Evolutionary conservation across 768 basidiomycete genomes (phyloP).

Genomic region (Phaeotremella fagi): DNA sequence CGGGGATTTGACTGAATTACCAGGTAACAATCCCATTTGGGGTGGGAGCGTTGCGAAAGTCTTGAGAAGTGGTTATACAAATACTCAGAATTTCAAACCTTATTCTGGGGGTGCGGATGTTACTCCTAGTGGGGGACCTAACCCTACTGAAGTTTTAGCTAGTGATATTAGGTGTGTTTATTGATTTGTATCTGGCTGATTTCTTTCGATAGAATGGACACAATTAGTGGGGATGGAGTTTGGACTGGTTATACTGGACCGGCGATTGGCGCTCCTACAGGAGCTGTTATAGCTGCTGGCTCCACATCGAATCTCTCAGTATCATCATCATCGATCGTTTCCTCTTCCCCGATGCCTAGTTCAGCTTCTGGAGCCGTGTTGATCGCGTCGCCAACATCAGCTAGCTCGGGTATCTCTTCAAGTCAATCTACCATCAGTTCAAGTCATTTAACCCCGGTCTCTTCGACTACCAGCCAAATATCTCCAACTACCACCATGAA

Average conservation of each 20-base stretch:
- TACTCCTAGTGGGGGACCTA: neutral
- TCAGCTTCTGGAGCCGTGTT: neutral
- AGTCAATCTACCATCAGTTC: no score
- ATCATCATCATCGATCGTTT: neutral
- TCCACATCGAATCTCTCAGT: neutral
- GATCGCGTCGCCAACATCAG: neutral
- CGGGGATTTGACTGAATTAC: constrained; percentile 17
- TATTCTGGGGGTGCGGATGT: constrained; percentile 6
- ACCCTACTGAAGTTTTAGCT: neutral
- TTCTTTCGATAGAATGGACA: neutral
- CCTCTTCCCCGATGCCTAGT: neutral
- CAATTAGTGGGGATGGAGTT: neutral
- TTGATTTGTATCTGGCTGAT: neutral
- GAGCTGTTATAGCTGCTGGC: neutral
- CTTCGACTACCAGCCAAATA: no score
- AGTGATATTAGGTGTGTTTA: neutral
- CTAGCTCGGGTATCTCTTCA: no score
- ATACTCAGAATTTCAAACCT: constrained; percentile 17
- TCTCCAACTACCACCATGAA: no score
- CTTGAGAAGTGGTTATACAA: constrained; percentile 15
- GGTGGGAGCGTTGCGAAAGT: constrained; percentile 4
- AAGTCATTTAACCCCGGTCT: no score
- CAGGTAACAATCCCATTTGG: constrained; percentile 34
- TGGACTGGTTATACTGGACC: neutral
- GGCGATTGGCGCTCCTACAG: neutral